A percentile compares a stretch with the other conserved stretches of the same genome.
Evolutionary conservation across 495 filamentous ascomycete species (phyloP).

Genomic region (Clohesyomyces aquaticus): DNA sequence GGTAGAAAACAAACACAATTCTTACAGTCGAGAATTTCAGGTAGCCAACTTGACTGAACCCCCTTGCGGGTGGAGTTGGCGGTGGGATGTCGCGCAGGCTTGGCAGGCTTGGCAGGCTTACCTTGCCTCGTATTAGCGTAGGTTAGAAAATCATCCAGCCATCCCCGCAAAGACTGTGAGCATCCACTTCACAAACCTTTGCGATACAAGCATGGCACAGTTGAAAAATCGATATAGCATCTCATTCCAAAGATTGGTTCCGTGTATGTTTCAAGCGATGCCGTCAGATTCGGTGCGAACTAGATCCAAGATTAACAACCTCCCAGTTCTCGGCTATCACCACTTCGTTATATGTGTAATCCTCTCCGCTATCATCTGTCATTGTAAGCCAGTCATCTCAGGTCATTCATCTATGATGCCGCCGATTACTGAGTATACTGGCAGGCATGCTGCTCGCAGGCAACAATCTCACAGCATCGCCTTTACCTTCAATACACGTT

Average conservation of each 20-base stretch:
- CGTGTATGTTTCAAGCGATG: not conserved
- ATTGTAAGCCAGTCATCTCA: not conserved
- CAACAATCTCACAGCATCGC: not conserved
- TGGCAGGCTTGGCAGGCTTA: no score
- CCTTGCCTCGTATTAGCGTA: no score
- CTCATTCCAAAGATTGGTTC: not conserved
- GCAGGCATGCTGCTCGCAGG: not conserved
- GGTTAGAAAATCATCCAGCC: no score
- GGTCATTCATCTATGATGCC: not conserved
- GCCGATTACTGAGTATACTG: not conserved
- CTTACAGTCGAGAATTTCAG: no score
- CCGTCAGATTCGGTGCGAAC: not conserved
- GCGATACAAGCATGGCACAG: no score
- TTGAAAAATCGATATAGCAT: no score
- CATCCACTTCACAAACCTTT: no score
- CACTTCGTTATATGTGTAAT: not conserved
- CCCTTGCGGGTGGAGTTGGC: no score
- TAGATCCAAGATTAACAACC: not conserved
- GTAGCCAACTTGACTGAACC: no score
- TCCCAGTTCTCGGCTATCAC: slow-evolving; percentile 2
- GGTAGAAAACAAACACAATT: no score
- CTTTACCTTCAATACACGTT: not conserved
- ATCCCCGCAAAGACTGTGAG: no score
- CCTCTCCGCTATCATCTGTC: not conserved
- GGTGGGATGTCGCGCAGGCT: no score